Evolutionary conservation across 2,329 filamentous ascomycete genomes (phyloP).

Genomic region (Trichoderma sp.): DNA sequence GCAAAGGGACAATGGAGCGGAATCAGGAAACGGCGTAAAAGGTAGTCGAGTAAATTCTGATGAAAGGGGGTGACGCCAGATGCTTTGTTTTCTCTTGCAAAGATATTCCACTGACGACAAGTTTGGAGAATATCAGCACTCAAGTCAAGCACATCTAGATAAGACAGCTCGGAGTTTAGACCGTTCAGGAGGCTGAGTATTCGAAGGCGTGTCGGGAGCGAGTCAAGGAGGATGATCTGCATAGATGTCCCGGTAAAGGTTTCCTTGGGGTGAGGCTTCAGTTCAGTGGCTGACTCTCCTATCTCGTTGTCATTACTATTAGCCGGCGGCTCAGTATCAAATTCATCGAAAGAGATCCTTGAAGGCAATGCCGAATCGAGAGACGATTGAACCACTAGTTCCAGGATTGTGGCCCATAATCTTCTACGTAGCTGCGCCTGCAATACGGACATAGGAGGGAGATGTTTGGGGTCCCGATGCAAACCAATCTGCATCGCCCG

Average conservation of each 20-base stretch:
- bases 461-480: constrained; percentile 53
- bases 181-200: neutral
- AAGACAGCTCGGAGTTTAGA: neutral
- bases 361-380: constrained; percentile 51
- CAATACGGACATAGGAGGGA: constrained; percentile 47
- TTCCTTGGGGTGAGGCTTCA: neutral
- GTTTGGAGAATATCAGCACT: neutral
- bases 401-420: constrained; percentile 56
- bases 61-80: neutral
- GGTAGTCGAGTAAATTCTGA: neutral
- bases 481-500: constrained; percentile 58
- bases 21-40: neutral
- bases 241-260: neutral
- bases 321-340: constrained; percentile 48
- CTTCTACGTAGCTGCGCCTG: constrained; percentile 54
- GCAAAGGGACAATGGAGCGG: neutral
- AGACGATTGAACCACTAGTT: constrained; percentile 53
- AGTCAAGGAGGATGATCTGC: neutral
- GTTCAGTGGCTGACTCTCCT: neutral
- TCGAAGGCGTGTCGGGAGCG: neutral
- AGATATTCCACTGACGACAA: neutral
- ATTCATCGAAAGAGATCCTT: constrained; percentile 45
- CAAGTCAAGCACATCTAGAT: neutral
- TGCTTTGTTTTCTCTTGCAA: neutral
- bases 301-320: constrained; percentile 35